Conservation (phyloP, 2,329 filamentous ascomycete genomes). For the Acrocalymma vagum region DNA sequence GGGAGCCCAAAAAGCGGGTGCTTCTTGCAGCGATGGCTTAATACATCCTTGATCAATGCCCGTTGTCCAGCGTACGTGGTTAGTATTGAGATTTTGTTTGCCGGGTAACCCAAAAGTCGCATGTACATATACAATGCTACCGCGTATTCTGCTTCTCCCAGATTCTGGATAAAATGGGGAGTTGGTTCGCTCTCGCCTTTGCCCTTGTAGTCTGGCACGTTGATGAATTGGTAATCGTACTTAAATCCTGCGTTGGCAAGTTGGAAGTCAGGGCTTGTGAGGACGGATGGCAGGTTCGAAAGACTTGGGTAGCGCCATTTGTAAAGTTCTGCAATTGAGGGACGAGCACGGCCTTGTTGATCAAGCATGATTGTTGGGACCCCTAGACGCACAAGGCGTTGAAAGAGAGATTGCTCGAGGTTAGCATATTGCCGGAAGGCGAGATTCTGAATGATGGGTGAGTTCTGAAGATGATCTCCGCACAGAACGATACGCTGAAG, state of each 20-base stretch:
- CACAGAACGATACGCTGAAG: slow-evolving; percentile 91
- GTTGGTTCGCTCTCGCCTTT: slow-evolving; percentile 87
- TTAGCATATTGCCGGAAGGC: slow-evolving; percentile 96
- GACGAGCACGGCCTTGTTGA: slow-evolving; percentile 89
- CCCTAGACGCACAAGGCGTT: slow-evolving; percentile 86
- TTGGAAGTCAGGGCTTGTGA: slow-evolving; percentile 74
- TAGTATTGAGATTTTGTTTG: slow-evolving; percentile 83
- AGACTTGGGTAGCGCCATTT: slow-evolving; percentile 90
- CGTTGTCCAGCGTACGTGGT: slow-evolving; percentile 94
- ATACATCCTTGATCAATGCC: slow-evolving; percentile 86
- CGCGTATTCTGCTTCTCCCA: slow-evolving; percentile 96
- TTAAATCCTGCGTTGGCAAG: slow-evolving; percentile 89
- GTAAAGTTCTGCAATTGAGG: slow-evolving; percentile 88
- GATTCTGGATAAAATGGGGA: slow-evolving; percentile 94
- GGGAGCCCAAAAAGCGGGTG: slow-evolving; percentile 89
- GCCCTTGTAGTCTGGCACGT: slow-evolving; percentile 92
- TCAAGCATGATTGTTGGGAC: slow-evolving; percentile 92
- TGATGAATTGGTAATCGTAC: slow-evolving; percentile 96
- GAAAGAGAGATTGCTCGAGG: slow-evolving; percentile 94
- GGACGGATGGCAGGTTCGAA: slow-evolving; percentile 79
- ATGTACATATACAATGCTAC: slow-evolving; percentile 98
- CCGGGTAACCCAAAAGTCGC: slow-evolving; percentile 92
- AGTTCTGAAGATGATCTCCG: slow-evolving; percentile 96
- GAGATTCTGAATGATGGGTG: slow-evolving; percentile 91
- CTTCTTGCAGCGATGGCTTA: slow-evolving; percentile 81